These are phyloP conservation scores for Cymbidium sinense DNA, from an alignment of 106 monocot genomes.

Conservation along the genomic window DNA sequence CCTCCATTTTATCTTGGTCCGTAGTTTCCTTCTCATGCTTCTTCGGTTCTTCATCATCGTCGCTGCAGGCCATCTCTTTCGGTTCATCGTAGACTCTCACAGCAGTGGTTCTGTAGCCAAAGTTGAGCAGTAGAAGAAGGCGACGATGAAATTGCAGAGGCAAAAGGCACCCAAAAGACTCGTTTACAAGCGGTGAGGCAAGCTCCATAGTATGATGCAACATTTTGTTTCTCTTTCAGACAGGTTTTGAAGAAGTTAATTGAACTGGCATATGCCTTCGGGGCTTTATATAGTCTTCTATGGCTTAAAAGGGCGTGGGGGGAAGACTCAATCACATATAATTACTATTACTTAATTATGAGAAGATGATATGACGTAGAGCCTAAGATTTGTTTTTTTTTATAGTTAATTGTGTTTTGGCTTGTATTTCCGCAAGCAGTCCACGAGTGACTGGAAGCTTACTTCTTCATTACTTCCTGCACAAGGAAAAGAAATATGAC, in stretches of 20 bases:
- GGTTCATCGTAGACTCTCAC: background rate
- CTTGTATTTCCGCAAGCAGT: no score
- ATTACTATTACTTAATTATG: no score
- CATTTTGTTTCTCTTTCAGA: background rate
- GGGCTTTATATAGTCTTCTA: background rate
- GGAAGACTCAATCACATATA: background rate
- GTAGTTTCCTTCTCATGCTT: background rate
- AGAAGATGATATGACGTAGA: no score
- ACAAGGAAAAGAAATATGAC: no score
- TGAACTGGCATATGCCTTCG: background rate
- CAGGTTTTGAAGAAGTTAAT: background rate
- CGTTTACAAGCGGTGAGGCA: background rate
- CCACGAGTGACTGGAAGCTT: no score
- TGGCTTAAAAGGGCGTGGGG: background rate
- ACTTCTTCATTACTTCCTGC: no score
- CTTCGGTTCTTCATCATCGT: background rate
- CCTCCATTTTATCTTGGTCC: background rate
- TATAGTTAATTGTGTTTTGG: no score
- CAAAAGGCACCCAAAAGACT: constrained; percentile 1
- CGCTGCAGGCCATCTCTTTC: background rate
- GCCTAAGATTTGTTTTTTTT: no score
- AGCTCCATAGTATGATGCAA: background rate
- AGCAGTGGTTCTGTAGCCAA: background rate
- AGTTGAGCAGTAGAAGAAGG: background rate
- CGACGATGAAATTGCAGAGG: constrained; percentile 7